Base-by-base conservation (phyloP, 495 filamentous ascomycete genomes). In the Aspergillus haitiensis region DNA sequence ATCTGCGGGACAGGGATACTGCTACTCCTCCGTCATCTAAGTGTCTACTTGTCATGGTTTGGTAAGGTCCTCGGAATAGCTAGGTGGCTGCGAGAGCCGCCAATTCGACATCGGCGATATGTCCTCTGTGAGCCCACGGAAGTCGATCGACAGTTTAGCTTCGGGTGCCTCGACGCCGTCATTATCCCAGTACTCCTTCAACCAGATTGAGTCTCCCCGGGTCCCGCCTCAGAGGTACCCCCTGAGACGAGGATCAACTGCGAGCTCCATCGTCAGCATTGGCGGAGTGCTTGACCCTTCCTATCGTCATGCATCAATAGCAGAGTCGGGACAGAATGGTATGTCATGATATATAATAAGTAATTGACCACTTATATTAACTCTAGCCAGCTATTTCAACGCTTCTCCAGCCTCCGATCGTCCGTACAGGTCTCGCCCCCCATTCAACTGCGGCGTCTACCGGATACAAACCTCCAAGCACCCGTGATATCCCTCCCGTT, bases 401-500 rank as follows among this genome's bases (percentile, higher is more conserved):
- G 4, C 82, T 99, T 12, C 82, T 98, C 16, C 92, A 97, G 67
- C 86, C 91, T 15, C 93, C 95, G 0, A 94, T 94, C 59, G 82
- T 93, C 31, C 90, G 95, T 54, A 94, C 92, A 15, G 93, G 91
- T 46, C 80, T 97, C 47, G 78, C 88, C 12, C 86, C 92, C 3
- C 88, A 94, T 68, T 85, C 86, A 3, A 73, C 86, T 3, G 82
- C 85, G 6, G 78, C 90, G 0, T 73, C 84, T 6, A 86, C 84
- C 59, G 77, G 86, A 39, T 91, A 91, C 64, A 92, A 87, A 57
- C 86, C 90, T 6, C 94, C 94, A 0, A 92, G 90, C n/a, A 78
- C 93, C 7, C 85, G 84, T 74, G 94, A 99, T 70, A 99, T 99
- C 49, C 92, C 94, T 0, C 93, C 94, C 0, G 94, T 99, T 7